A percentile compares a stretch with the other conserved stretches of the same genome.
Evolutionary conservation across 2,329 filamentous ascomycete species (phyloP).

Genomic region (Aureobasidium sp.): DNA sequence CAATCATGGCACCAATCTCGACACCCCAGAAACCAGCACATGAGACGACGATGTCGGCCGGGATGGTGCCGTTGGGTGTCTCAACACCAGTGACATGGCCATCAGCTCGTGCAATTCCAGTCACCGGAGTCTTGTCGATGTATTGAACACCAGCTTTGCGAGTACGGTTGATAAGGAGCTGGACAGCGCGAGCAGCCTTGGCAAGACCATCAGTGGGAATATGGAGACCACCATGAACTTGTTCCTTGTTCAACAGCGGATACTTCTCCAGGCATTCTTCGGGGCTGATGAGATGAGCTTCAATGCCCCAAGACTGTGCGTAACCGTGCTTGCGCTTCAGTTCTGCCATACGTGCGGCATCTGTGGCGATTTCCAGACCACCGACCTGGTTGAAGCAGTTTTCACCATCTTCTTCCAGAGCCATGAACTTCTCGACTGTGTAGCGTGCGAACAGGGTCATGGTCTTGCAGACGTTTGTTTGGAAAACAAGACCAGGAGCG

Average conservation of each 20-base stretch:
- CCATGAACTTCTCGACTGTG: constrained; percentile 51
- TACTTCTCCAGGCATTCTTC: constrained; percentile 48
- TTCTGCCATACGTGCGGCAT: constrained; percentile 48
- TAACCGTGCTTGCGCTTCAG: constrained; percentile 55
- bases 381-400: constrained; percentile 55
- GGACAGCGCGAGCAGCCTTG: constrained; percentile 51
- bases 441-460: constrained; percentile 53
- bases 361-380: constrained; percentile 54
- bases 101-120: constrained; percentile 43
- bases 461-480: constrained; percentile 50
- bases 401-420: constrained; percentile 40
- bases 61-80: constrained; percentile 40
- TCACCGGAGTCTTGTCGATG: constrained; percentile 47
- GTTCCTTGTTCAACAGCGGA: constrained; percentile 44
- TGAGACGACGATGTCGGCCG: constrained; percentile 53
- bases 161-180: constrained; percentile 51
- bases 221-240: constrained; percentile 50
- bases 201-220: constrained; percentile 55
- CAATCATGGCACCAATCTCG: constrained; percentile 54
- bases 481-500: constrained; percentile 55
- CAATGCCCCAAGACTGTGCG: constrained; percentile 52
- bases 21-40: constrained; percentile 60
- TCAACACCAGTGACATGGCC: constrained; percentile 48
- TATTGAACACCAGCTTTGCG: constrained; percentile 50
- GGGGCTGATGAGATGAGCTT: constrained; percentile 42